Percentiles rank a stretch among this genome's conserved stretches.
phyloP scores from a whole-genome alignment of 148 eudicot genomes.

The Polygonum aviculare region DNA sequence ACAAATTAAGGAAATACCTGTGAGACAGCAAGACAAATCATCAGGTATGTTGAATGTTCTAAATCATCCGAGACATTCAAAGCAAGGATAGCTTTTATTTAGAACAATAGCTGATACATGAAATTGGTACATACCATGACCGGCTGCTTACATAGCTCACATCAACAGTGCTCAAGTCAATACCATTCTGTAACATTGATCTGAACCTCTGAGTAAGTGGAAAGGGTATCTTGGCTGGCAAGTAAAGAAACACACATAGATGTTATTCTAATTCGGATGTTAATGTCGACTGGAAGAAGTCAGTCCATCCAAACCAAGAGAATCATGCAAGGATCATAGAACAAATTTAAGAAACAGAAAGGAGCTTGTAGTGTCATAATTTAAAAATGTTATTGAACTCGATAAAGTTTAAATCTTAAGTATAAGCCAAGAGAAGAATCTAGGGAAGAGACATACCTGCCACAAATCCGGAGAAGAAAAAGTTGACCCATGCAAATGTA shows the following conservation, averaged over 20 bases:
- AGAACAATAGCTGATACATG: background rate
- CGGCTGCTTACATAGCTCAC: constrained; percentile 99
- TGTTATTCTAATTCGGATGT: background rate
- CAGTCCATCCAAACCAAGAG: background rate
- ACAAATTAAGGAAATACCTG: constrained; percentile 97
- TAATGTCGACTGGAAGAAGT: background rate
- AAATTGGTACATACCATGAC: constrained; percentile 51
- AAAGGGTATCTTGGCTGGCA: constrained; percentile 8
- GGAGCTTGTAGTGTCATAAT: background rate
- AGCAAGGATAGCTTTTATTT: background rate
- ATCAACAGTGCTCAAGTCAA: constrained; percentile 95
- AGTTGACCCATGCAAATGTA: constrained; percentile 96
- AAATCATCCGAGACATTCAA: background rate
- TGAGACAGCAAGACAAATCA: constrained; percentile 6
- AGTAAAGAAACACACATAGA: background rate
- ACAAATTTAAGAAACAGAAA: background rate
- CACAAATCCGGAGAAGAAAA: constrained; percentile 98
- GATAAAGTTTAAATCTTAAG: background rate
- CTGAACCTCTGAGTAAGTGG: constrained; percentile 98
- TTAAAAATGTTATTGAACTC: background rate
- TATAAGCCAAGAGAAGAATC: constrained; percentile 23
- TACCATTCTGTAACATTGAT: constrained; percentile 92
- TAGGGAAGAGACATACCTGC: constrained; percentile 31
- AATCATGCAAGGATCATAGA: background rate
- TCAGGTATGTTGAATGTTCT: background rate